Evolutionary conservation across 768 basidiomycete genomes (phyloP), one percentile per base, ranked within the genome.

Genomic region (Coprinopsis sp.): DNA sequence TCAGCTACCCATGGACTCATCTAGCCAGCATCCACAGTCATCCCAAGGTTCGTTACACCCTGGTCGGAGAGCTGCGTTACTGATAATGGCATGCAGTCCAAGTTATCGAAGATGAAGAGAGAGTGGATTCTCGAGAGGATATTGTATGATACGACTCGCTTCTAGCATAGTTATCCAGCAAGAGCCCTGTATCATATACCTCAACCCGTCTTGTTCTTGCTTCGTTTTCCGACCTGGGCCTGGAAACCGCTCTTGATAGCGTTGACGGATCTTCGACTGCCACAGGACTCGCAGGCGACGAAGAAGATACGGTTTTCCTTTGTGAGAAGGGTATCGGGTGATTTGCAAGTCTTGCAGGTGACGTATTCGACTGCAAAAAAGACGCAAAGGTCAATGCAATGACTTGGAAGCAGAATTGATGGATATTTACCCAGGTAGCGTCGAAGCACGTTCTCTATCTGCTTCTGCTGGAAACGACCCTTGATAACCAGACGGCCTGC

Each of bases 261-360:
- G 55, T 89, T 90, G 57, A 99, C 95, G 50, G 91, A 93, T 18
- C 94, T 84, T 58, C 89, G 73, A 55, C 85, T 88, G 2, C 91
- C 91, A 57, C 91, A 95, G 5, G 87, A 87, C 66, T 93, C 87
- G 70, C 91, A 93, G 0, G 89, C 78, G 81, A 91, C 88, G 78
- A 99, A 99, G 77, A 94, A 97, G 63, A 99, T 91, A 69, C 96
- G 90, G 67, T 96, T 96, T 71, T 98, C 94, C 68, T 98, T 99
- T 23, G 87, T 85, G 29, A 99, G 79, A 16, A 96, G 79, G 2
- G 96, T 99, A 65, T 99, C 96, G 36, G 91, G 91, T 1, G 95
- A 97, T 71, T 97, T 99, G 78, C 96, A 99, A 31, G 94, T 98
- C 69, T 96, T 95, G 81, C 96, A 99, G 30, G 94, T 94, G 51